Conservation (phyloP, 768 basidiomycete genomes). For the Mycena crocata region DNA sequence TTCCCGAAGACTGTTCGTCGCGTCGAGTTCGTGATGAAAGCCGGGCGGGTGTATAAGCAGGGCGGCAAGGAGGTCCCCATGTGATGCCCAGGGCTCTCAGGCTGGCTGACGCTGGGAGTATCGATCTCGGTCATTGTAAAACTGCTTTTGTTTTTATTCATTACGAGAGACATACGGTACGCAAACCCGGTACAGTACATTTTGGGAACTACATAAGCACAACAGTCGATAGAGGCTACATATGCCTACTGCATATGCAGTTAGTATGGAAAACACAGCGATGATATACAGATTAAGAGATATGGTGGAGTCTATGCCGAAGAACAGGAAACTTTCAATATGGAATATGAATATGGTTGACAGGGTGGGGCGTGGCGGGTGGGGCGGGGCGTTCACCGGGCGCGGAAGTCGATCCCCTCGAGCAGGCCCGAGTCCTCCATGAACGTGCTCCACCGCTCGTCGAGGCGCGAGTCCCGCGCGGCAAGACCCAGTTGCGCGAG, state of each 20-base stretch:
- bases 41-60: slow-evolving; percentile 58
- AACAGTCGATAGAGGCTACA: background rate
- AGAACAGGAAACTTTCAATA: too few species aligned
- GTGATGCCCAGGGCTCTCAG: background rate
- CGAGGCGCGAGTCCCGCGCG: slow-evolving; percentile 63
- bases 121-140: too few species aligned
- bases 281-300: background rate
- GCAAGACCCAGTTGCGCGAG: slow-evolving; percentile 72
- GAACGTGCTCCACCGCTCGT: slow-evolving; percentile 71
- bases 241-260: background rate
- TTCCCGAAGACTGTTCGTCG: slow-evolving; percentile 60
- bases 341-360: background rate
- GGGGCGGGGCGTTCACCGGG: slow-evolving; percentile 7
- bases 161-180: background rate
- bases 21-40: slow-evolving; percentile 71
- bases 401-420: slow-evolving; percentile 43
- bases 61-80: slow-evolving; percentile 42
- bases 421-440: slow-evolving; percentile 66
- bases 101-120: too few species aligned
- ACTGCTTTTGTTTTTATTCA: background rate
- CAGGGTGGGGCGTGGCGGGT: too few species aligned
- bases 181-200: background rate
- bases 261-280: background rate
- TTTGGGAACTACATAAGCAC: background rate
- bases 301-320: too few species aligned